Percentiles rank a stretch among this genome's conserved stretches.
phyloP scores from a whole-genome alignment of 306 rosid genomes.

The Vicia faba region DNA sequence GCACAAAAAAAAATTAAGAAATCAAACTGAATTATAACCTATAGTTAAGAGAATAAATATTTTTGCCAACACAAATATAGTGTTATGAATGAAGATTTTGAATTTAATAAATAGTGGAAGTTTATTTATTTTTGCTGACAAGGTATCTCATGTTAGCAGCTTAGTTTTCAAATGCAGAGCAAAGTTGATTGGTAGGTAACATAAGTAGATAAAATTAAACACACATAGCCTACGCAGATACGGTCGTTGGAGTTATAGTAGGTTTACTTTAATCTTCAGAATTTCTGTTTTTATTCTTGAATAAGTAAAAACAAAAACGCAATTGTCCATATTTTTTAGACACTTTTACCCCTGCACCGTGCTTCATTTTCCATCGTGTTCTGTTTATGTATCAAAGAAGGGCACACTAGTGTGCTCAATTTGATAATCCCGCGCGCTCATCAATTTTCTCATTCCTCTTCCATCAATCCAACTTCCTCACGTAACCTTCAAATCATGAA shows the following conservation, averaged over 20 bases:
- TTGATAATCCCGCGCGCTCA: constrained; percentile 13
- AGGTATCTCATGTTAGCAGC: no score
- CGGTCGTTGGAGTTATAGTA: background rate
- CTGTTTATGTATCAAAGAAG: background rate
- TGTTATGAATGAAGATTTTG: no score
- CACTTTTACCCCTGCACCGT: constrained; percentile 3
- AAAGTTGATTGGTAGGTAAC: constrained; percentile 35
- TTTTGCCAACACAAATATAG: no score
- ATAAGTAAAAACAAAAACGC: background rate
- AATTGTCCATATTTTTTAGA: constrained; percentile 3
- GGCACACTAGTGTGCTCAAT: constrained; percentile 16
- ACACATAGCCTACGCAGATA: background rate
- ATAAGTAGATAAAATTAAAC: background rate
- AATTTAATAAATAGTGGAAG: no score
- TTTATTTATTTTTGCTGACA: no score
- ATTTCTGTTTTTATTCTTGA: background rate
- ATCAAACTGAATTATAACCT: no score
- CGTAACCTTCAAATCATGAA: constrained; percentile 45
- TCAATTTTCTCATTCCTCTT: background rate
- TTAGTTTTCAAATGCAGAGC: no score
- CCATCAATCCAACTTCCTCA: background rate
- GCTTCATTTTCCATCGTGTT: background rate
- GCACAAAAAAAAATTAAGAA: no score
- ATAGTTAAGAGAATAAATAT: no score
- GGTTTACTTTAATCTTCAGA: no score